Conservation (phyloP, 2,329 filamentous ascomycete species). For the Botrytis medusae region DNA sequence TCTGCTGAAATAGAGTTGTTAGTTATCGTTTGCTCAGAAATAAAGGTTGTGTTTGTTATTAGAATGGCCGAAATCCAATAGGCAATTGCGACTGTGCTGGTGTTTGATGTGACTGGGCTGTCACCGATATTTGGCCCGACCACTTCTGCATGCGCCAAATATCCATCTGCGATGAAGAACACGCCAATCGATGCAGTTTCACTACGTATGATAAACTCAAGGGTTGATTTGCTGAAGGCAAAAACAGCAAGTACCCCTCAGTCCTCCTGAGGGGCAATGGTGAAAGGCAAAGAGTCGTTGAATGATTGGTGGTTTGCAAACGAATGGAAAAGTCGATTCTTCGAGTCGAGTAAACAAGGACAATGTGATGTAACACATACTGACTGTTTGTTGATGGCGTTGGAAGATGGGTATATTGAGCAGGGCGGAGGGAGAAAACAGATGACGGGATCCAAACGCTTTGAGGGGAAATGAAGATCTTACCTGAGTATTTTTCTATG, state of each 20-base stretch:
- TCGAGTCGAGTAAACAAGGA: background rate
- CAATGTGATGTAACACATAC: background rate
- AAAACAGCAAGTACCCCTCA: conserved; percentile 34
- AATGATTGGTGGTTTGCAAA: background rate
- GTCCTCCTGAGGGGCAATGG: conserved; percentile 33
- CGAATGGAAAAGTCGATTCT: background rate
- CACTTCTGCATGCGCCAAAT: conserved; percentile 19
- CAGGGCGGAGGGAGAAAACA: conserved; percentile 20
- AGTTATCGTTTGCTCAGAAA: conserved; percentile 19
- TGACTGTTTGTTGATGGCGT: conserved; percentile 7
- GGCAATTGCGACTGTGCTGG: conserved; percentile 3
- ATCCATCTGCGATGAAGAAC: conserved; percentile 5
- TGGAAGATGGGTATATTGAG: background rate
- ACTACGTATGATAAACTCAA: background rate
- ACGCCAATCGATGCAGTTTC: conserved; percentile 13
- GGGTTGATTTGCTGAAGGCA: background rate
- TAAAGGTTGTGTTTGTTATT: background rate
- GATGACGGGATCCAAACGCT: conserved; percentile 10
- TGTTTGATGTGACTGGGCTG: conserved; percentile 1
- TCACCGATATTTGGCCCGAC: conserved; percentile 12
- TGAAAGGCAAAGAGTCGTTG: conserved; percentile 19
- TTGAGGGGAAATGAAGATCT: conserved; percentile 17
- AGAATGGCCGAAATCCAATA: background rate
- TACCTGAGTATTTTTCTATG: conserved; percentile 15
- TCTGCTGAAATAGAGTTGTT: conserved; percentile 25